Evolutionary conservation across 1,284 basidiomycete species (phyloP).

Genomic region (Ganoderma leucocontextum): DNA sequence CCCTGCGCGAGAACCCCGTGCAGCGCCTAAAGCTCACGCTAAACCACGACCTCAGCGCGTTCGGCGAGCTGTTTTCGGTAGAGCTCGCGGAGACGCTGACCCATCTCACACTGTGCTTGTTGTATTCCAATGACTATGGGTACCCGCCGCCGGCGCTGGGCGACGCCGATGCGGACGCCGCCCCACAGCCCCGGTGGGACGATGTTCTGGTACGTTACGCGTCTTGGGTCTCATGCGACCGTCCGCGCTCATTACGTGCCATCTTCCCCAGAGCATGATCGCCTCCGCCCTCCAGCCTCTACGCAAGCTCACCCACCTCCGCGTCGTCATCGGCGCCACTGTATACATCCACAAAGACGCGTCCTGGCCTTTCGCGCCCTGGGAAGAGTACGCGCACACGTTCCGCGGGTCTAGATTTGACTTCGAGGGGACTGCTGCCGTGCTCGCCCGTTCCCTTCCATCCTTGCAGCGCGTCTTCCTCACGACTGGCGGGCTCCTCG

Average conservation of each 20-base stretch:
- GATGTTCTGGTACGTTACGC: not conserved
- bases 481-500: not conserved
- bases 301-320: not conserved
- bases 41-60: not conserved
- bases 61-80: not conserved
- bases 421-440: not conserved
- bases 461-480: not conserved
- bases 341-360: not conserved
- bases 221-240: not conserved
- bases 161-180: no score
- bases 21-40: not conserved
- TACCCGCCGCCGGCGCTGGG: fast-evolving
- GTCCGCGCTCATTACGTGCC: no score
- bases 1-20: not conserved
- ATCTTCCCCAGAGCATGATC: not conserved
- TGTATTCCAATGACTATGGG: not conserved
- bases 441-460: not conserved
- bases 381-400: not conserved
- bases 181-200: not conserved
- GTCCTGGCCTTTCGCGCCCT: not conserved
- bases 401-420: not conserved
- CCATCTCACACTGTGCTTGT: not conserved
- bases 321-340: not conserved
- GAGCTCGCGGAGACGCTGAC: not conserved
- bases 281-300: not conserved